Evolutionary conservation across 192 early-diverging fungal species (phyloP).

Genomic region (Rhizoclosmatium globosum): DNA sequence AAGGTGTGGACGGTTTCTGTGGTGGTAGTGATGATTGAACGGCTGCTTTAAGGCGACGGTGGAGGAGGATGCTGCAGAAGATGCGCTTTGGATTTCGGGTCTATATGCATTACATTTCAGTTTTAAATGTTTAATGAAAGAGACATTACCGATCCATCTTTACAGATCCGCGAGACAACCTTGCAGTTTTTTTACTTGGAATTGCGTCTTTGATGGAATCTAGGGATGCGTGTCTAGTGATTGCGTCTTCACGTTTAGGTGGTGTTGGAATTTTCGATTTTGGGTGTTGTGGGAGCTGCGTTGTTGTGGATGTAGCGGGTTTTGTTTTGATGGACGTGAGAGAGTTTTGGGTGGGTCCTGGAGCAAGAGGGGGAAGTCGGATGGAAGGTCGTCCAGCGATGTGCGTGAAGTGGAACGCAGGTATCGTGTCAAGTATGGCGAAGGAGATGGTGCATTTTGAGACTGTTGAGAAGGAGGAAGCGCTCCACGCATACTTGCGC

Average conservation of each 20-base stretch:
- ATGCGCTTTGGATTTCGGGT: background rate
- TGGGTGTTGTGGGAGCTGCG: background rate
- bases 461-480: background rate
- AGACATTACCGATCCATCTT: background rate
- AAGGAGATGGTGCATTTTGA: background rate
- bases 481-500: background rate
- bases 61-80: conserved; percentile 3
- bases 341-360: background rate
- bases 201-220: conserved; percentile 9
- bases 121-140: background rate
- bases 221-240: background rate
- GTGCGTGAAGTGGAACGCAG: background rate
- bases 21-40: background rate
- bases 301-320: background rate
- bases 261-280: background rate
- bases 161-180: background rate
- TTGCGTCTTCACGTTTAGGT: background rate
- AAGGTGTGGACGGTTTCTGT: background rate
- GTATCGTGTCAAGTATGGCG: conserved; percentile 11
- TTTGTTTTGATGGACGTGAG: too few relatives aligned
- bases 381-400: background rate
- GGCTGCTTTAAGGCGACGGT: background rate
- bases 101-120: background rate
- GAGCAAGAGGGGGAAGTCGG: conserved; percentile 6
- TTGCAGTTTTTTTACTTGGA: conserved; percentile 12